phyloP scores from a whole-genome alignment of 2,329 filamentous ascomycete genomes.

The Nothophoma quercina region DNA sequence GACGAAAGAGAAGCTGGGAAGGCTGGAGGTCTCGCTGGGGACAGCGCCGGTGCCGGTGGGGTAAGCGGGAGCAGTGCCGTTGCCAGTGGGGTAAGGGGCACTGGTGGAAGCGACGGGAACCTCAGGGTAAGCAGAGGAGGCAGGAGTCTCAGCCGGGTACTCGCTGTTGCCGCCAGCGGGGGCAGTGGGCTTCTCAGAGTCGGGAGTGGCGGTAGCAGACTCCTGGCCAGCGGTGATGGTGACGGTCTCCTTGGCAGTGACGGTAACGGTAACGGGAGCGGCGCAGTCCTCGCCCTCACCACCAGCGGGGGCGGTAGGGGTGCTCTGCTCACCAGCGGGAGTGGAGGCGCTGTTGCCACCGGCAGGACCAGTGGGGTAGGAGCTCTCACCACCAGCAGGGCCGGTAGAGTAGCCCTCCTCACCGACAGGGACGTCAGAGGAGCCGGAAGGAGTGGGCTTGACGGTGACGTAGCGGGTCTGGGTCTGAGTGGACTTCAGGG shows the following conservation, averaged over 20 bases:
- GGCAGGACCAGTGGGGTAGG: constrained; percentile 14
- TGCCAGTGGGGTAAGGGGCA: constrained; percentile 34
- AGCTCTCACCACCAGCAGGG: constrained; percentile 22
- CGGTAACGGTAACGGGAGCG: constrained; percentile 46
- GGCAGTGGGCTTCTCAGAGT: constrained; percentile 18
- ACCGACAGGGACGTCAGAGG: constrained; percentile 19
- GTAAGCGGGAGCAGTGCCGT: too few species aligned
- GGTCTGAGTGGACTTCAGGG: constrained; percentile 44
- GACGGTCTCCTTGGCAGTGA: constrained; percentile 49
- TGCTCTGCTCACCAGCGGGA: constrained; percentile 24
- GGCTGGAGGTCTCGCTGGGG: constrained; percentile 27
- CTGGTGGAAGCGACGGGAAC: constrained; percentile 22
- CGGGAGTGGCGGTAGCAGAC: constrained; percentile 16
- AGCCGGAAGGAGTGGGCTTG: constrained; percentile 33
- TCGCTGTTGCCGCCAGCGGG: constrained; percentile 17
- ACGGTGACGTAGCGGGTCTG: constrained; percentile 47
- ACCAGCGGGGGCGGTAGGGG: constrained; percentile 19
- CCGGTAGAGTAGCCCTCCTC: constrained; percentile 22
- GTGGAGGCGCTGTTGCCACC: constrained; percentile 10
- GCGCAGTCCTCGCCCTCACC: constrained; percentile 37
- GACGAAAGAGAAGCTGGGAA: constrained; percentile 36
- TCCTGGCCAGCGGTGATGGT: constrained; percentile 41
- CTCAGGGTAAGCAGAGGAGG: constrained; percentile 3
- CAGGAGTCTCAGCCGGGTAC: constrained; percentile 14
- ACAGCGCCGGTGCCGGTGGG: constrained; percentile 28